phyloP scores from a whole-genome alignment of 2,329 filamentous ascomycete genomes.

The Fusarium cyanostomum region DNA sequence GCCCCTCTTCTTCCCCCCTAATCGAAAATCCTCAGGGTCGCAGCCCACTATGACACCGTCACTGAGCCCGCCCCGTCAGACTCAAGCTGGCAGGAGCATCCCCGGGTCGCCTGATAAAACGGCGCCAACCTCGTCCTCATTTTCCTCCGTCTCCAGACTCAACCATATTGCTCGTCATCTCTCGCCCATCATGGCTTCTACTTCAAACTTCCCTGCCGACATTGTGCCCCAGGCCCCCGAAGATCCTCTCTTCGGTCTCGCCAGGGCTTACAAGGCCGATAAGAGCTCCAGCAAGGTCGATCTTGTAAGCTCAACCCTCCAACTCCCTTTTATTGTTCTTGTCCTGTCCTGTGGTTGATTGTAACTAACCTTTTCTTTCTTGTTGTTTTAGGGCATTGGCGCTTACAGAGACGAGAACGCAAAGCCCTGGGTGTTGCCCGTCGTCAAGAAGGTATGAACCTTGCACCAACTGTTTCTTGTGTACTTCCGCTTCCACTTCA shows the following conservation, averaged over 20 bases:
- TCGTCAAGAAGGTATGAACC: constrained; percentile 85
- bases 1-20: constrained; percentile 33
- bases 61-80: constrained; percentile 40
- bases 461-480: constrained; percentile 5
- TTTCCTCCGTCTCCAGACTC: constrained; percentile 62
- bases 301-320: constrained; percentile 68
- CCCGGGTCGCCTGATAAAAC: constrained; percentile 44
- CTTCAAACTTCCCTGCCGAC: constrained; percentile 74
- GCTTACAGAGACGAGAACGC: constrained; percentile 95
- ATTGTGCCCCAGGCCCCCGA: constrained; percentile 90
- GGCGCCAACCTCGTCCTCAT: constrained; percentile 50
- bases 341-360: background rate
- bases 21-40: constrained; percentile 41
- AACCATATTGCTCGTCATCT: constrained; percentile 76
- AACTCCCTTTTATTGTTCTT: background rate
- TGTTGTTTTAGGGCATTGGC: constrained; percentile 71
- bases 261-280: constrained; percentile 87
- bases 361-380: constrained; percentile 20
- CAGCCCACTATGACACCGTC: constrained; percentile 46
- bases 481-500: constrained; percentile 10
- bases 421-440: constrained; percentile 96
- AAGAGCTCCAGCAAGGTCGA: constrained; percentile 84
- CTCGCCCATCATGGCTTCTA: constrained; percentile 61
- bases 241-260: constrained; percentile 93
- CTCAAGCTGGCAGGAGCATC: constrained; percentile 33